These are phyloP conservation scores for Tricladium varicosporioides DNA, from an alignment of 2,329 filamentous ascomycete species.

Conservation along the genomic window DNA sequence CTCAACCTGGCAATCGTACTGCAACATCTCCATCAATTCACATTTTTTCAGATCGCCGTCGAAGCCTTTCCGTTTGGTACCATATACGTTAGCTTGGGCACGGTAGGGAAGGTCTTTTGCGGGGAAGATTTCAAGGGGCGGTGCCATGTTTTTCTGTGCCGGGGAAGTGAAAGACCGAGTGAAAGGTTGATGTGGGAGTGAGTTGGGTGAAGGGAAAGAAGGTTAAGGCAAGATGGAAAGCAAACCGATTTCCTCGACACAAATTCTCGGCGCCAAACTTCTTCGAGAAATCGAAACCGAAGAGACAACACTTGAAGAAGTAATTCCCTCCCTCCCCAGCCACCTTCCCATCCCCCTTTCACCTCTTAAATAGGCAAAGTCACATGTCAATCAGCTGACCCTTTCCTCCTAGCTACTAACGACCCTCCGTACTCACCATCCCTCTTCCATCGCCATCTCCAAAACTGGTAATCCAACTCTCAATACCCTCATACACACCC, in stretches of 20 bases:
- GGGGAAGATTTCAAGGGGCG: constrained; percentile 55
- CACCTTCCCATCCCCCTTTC: neutral
- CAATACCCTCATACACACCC: constrained; percentile 44
- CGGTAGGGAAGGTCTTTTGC: constrained; percentile 48
- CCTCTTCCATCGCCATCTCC: constrained; percentile 1
- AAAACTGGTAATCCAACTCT: constrained; percentile 41
- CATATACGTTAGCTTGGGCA: constrained; percentile 46
- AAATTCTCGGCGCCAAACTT: constrained; percentile 44
- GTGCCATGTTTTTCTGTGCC: constrained; percentile 46
- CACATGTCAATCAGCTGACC: constrained; percentile 15
- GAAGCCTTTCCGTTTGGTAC: constrained; percentile 48
- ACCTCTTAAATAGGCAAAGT: neutral
- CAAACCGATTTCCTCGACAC: constrained; percentile 17
- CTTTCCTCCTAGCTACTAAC: constrained; percentile 19
- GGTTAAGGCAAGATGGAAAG: constrained; percentile 13
- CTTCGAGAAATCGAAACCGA: constrained; percentile 55
- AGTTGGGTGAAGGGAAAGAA: neutral
- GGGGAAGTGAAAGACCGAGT: neutral
- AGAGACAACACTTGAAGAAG: constrained; percentile 55
- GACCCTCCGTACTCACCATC: constrained; percentile 10
- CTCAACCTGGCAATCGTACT: constrained; percentile 59
- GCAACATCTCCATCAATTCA: constrained; percentile 56
- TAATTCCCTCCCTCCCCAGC: constrained; percentile 32
- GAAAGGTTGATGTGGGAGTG: neutral
- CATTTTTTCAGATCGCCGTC: constrained; percentile 54